Evolutionary conservation across 2,329 filamentous ascomycete species (phyloP).

Genomic region (Botrytis deweyae): DNA sequence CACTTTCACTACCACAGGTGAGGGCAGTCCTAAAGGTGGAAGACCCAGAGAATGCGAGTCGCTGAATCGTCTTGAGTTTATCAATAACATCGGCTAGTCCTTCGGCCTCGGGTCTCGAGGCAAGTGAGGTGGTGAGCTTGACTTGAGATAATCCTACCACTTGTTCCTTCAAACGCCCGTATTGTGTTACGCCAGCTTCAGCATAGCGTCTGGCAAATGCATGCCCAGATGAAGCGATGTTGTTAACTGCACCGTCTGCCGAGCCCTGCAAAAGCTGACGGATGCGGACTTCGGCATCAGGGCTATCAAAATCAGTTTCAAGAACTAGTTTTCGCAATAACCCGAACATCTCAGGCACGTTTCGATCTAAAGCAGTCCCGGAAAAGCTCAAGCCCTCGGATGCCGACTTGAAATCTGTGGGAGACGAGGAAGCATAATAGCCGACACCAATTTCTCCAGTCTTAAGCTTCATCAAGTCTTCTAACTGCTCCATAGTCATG

Average conservation of each 20-base stretch:
- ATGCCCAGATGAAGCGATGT: slow-evolving; percentile 88
- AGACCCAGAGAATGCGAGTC: slow-evolving; percentile 68
- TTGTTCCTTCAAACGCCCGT: slow-evolving; percentile 75
- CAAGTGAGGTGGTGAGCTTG: slow-evolving; percentile 76
- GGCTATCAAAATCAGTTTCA: slow-evolving; percentile 86
- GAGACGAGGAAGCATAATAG: slow-evolving; percentile 79
- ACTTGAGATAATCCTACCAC: slow-evolving; percentile 89
- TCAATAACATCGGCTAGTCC: slow-evolving; percentile 71
- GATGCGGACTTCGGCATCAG: slow-evolving; percentile 78
- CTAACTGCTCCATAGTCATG: slow-evolving; percentile 89
- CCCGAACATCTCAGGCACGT: slow-evolving; percentile 88
- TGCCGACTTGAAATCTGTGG: slow-evolving; percentile 66
- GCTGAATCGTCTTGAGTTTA: slow-evolving; percentile 84
- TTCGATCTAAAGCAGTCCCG: slow-evolving; percentile 85
- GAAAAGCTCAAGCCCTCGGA: slow-evolving; percentile 81
- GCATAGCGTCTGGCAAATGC: slow-evolving; percentile 81
- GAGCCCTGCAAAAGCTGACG: slow-evolving; percentile 82
- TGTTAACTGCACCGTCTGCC: slow-evolving; percentile 86
- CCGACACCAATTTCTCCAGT: slow-evolving; percentile 86
- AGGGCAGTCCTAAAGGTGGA: slow-evolving; percentile 74
- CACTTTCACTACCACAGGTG: slow-evolving; percentile 78
- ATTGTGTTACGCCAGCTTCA: slow-evolving; percentile 72
- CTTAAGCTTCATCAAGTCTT: slow-evolving; percentile 94
- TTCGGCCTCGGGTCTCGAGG: slow-evolving; percentile 67
- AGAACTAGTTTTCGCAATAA: slow-evolving; percentile 76